Evolutionary conservation across 495 filamentous ascomycete genomes (phyloP), one percentile per base, ranked within the genome.

Genomic region (Annulohypoxylon bovei): DNA sequence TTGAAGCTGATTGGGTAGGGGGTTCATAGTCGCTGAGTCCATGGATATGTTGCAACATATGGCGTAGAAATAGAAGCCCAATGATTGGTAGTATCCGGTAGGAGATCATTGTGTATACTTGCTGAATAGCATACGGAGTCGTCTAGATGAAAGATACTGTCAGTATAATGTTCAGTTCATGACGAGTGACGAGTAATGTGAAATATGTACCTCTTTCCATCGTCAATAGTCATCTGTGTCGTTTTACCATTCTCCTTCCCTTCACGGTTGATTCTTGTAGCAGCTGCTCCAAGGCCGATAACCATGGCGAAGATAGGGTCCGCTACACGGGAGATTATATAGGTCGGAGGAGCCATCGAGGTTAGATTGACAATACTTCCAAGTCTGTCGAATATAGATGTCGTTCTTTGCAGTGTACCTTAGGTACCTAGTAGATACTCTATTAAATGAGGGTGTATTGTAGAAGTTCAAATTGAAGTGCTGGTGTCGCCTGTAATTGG

Each of bases 281-380:
- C 81, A 8, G 90, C 88, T 1, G 91, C 90, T 20, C 84, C 82
- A 12, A 87, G 54, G 9, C 91, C 95, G 75, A 98, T 95, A 55
- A 87, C 78, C 40, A 97, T 66, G 40, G 93, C 95, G 76, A 98
- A 99, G 68, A 97, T 73, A 18, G 95, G 95, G 75, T 99, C 95
- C 20, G 86, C 88, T 52, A 87, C 73, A 77, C 93, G 94, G 66
- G 85, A 87, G 42, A 88, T 87, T 64, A 88, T 84, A 72, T 87
- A 84, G 4, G 80, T 79, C 40, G 84, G 81, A 32, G 84, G 71
- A 37, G 83, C 79, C 86, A 88, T 88, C 67, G 37, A n/a, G 28
- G 39, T 14, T 2, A 35, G 44, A 20, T 32, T 27, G 32, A 40
- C 12, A 42, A 47, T 11, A 12, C 9, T 27, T 28, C n/a, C n/a